Conservation (phyloP, 2,329 filamentous ascomycete genomes). For the Hypoxylon sp. region DNA sequence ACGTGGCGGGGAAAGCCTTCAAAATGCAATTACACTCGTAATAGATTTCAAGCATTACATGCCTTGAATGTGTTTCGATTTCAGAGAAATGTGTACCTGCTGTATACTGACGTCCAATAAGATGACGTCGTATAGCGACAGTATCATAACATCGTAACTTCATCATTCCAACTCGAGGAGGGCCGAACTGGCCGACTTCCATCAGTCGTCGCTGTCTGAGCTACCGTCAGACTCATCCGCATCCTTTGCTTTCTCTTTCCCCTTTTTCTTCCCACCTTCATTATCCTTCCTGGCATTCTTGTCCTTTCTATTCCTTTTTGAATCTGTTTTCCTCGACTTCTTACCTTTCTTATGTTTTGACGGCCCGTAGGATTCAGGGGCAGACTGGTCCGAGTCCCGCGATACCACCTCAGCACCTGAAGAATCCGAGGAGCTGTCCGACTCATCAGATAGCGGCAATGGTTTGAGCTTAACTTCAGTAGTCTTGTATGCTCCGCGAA, state of each 20-base stretch:
- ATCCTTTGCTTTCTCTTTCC: slow-evolving; percentile 21
- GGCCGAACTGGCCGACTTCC: background rate
- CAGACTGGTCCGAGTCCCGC: slow-evolving; percentile 1
- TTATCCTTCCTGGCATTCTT: slow-evolving; percentile 24
- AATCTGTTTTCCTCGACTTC: slow-evolving; percentile 27
- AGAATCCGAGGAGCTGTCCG: slow-evolving; percentile 18
- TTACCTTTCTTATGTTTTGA: slow-evolving; percentile 27
- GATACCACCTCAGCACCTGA: background rate
- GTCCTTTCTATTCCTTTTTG: slow-evolving; percentile 2
- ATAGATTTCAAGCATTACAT: too few species aligned
- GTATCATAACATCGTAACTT: too few species aligned
- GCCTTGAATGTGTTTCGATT: too few species aligned
- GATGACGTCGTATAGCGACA: too few species aligned
- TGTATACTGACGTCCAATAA: too few species aligned
- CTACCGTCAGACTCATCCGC: slow-evolving; percentile 19
- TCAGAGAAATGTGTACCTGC: too few species aligned
- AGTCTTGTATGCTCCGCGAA: slow-evolving; percentile 21
- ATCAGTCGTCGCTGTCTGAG: slow-evolving; percentile 34
- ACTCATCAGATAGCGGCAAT: slow-evolving; percentile 13
- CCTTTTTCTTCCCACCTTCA: slow-evolving; percentile 25
- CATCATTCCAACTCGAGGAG: background rate
- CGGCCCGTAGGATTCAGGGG: slow-evolving; percentile 24
- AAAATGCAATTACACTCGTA: too few species aligned
- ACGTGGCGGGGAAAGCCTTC: too few species aligned
- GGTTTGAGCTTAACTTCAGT: slow-evolving; percentile 13